A percentile compares a stretch with the other conserved stretches of the same genome.
Conservation (phyloP, 2,329 filamentous ascomycete genomes). For the Cladosporium sp. region DNA sequence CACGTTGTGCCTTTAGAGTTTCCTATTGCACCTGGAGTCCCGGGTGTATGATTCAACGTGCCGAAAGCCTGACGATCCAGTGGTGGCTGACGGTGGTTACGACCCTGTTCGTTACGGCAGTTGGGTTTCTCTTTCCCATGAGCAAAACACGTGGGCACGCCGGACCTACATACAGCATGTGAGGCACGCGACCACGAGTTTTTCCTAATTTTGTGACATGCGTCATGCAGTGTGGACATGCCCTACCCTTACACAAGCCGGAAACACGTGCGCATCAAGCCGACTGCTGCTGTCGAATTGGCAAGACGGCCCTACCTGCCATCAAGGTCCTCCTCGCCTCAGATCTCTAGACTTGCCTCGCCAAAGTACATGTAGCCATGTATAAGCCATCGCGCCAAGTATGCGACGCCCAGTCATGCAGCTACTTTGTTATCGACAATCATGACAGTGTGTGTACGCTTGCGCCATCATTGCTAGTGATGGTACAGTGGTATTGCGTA, state of each 20-base stretch:
- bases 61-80: slow-evolving; percentile 7
- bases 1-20: not conserved
- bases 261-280: not conserved
- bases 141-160: slow-evolving; percentile 2
- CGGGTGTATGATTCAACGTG: slow-evolving; percentile 4
- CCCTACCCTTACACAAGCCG: not conserved
- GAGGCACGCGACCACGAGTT: not conserved
- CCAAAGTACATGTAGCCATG: not conserved
- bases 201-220: no score
- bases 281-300: not conserved
- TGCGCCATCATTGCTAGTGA: not conserved
- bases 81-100: not conserved
- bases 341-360: not conserved
- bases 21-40: slow-evolving; percentile 6
- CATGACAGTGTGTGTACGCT: not conserved
- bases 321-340: not conserved
- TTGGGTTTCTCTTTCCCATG: not conserved
- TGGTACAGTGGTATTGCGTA: not conserved
- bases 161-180: not conserved
- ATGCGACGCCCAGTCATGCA: not conserved
- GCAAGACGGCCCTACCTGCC: not conserved
- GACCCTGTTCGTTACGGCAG: slow-evolving; percentile 3
- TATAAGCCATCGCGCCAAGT: slow-evolving; percentile 1
- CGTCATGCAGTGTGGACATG: not conserved
- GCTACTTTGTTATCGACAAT: not conserved